Base-by-base conservation (phyloP, 129 eudicot genomes). In the Dittrichia graveolens region DNA sequence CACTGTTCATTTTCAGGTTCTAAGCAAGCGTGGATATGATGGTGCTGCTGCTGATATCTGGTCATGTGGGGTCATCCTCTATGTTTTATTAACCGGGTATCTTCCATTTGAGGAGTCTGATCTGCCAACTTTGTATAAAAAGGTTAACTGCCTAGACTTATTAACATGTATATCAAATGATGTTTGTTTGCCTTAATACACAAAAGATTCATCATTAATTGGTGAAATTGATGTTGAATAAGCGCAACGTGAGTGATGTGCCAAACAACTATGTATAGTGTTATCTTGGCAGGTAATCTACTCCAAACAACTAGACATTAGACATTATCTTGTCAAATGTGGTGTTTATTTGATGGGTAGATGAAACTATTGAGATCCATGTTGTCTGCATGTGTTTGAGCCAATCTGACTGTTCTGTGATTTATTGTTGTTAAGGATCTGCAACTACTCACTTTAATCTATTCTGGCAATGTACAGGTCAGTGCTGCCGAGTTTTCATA, bases 31-130 rank as follows among this genome's bases (percentile, higher is more conserved):
- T 48, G 99, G 97, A 60, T 95, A 95, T 78, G 99, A 95, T 72
- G 99, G 99, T 75, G 94, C 97, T 55, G 97, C 96, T 66, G 99
- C 97, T 44, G 99, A 95, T 85, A 66, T 95, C 54, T 95, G 99
- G 99, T 95, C 99, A 65, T 95, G 97, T 79, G 99, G 99, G 50
- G 95, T 95, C 67, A 88, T 95, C 67, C 91, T 95, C 37, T 95
- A 73, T 86, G 99, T 95, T 79, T 69, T 95, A 48, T 82, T 95
- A 83, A 83, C 96, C 8, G 99, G 99, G 41, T 88, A 88, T 83
- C 93, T 95, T 65, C 99, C 99, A 18, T 95, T 95, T 76, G 91
- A 91, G 19, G 99, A 95, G 78, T 72, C 82, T 65, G 87, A 90
- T 77, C 96, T 95, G 35, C 83, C 94, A 65, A 80, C 96, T 47